A percentile compares a stretch with the other conserved stretches of the same genome.
Evolutionary conservation across 768 basidiomycete species (phyloP).

Genomic region (Amanita subjunquillea): DNA sequence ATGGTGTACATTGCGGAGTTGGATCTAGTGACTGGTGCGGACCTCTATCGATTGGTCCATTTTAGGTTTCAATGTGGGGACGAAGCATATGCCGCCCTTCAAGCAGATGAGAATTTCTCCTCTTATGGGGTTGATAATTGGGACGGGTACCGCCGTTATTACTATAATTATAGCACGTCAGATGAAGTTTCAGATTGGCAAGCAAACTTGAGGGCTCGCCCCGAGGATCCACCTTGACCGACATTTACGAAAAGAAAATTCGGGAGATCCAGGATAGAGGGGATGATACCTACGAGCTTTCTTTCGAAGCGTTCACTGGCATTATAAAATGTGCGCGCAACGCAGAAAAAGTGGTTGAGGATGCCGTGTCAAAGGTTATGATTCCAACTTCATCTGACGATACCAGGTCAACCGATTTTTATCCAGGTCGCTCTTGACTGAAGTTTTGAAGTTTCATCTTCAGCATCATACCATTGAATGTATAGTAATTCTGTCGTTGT

Average conservation of each 20-base stretch:
- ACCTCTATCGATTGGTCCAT: background rate
- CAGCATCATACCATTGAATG: too few relatives aligned
- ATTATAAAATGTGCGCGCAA: background rate
- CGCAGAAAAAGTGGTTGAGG: background rate
- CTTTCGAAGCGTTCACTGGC: background rate
- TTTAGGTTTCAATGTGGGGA: background rate
- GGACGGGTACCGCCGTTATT: background rate
- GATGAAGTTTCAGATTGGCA: background rate
- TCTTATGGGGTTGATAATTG: background rate
- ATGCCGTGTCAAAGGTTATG: background rate
- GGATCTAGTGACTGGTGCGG: background rate
- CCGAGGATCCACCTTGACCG: background rate
- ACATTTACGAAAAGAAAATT: background rate
- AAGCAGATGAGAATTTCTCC: background rate
- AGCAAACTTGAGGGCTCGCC: background rate
- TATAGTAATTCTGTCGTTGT: too few relatives aligned
- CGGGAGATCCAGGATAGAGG: background rate
- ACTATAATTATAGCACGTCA: too few relatives aligned
- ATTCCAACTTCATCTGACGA: background rate
- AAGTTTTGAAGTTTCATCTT: too few relatives aligned
- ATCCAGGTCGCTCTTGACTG: background rate
- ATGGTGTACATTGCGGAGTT: conserved; percentile 1
- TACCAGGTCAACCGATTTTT: background rate
- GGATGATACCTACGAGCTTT: background rate
- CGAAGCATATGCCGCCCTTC: background rate